These are phyloP conservation scores for Zasmidium angulare DNA, from an alignment of 2,329 filamentous ascomycete species.

Conservation along the genomic window DNA sequence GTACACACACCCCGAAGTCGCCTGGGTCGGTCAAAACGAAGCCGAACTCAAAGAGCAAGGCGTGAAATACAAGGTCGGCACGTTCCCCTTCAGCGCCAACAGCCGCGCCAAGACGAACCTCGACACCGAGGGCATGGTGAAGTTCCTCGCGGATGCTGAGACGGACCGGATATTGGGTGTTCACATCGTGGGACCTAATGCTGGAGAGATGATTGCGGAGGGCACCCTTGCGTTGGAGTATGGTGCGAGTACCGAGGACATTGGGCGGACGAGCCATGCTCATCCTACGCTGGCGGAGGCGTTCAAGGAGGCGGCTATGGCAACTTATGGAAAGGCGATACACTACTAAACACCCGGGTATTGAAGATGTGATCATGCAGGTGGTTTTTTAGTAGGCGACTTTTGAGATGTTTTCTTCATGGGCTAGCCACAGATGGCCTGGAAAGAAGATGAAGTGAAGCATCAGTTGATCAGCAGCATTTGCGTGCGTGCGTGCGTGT, in stretches of 20 bases:
- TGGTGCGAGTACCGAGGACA: slow-evolving; percentile 91
- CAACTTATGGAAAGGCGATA: slow-evolving; percentile 91
- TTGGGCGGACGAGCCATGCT: slow-evolving; percentile 91
- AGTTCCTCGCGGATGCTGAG: slow-evolving; percentile 94
- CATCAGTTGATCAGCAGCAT: slow-evolving; percentile 14
- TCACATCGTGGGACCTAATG: slow-evolving; percentile 94
- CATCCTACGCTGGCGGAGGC: slow-evolving; percentile 95
- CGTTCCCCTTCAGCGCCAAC: slow-evolving; percentile 97
- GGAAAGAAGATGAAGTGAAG: too few relatives aligned
- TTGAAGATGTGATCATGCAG: background rate
- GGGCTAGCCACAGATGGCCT: background rate
- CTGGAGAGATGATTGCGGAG: slow-evolving; percentile 99
- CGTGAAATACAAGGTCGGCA: slow-evolving; percentile 88
- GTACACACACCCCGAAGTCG: slow-evolving; percentile 98
- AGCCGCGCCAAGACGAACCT: slow-evolving; percentile 98
- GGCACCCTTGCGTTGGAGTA: slow-evolving; percentile 94
- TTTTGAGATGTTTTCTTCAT: too few relatives aligned
- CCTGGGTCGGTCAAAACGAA: slow-evolving; percentile 98
- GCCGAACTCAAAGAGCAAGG: slow-evolving; percentile 88
- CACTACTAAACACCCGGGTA: slow-evolving; percentile 66
- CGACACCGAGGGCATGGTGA: slow-evolving; percentile 92
- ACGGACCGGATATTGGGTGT: slow-evolving; percentile 93
- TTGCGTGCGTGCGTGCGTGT: slow-evolving; percentile 15
- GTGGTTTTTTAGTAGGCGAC: too few relatives aligned
- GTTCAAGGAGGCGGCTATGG: slow-evolving; percentile 99